phyloP scores from a whole-genome alignment of 208 protist genomes.

The Trypanosoma rangeli region DNA sequence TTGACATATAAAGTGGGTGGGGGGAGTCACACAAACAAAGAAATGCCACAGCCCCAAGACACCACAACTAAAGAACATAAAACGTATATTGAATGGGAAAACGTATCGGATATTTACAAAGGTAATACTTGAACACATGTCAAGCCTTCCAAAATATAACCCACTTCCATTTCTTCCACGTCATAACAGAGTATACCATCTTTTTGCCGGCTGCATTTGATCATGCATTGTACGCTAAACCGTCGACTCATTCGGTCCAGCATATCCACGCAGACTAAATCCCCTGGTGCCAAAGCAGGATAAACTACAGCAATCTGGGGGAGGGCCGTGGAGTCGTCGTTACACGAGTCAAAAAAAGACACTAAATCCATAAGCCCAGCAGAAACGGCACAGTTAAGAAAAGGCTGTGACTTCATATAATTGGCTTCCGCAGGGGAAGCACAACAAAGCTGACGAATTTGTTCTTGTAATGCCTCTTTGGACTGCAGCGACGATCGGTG shows the following conservation, averaged over 20 bases:
- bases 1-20: not conserved
- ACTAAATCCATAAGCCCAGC: constrained; percentile 22
- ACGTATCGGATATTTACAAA: constrained; percentile 28
- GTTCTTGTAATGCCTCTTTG: constrained; percentile 24
- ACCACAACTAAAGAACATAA: no score
- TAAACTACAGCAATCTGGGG: constrained; percentile 47
- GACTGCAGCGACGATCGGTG: constrained; percentile 8
- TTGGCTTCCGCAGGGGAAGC: constrained; percentile 32
- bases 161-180: constrained; percentile 35
- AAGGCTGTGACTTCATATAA: constrained; percentile 32
- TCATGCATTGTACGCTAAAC: constrained; percentile 37
- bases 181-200: constrained; percentile 43
- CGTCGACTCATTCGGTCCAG: constrained; percentile 1
- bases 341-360: constrained; percentile 20
- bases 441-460: constrained; percentile 29
- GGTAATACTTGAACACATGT: constrained; percentile 51
- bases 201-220: constrained; percentile 29
- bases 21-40: not conserved
- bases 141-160: constrained; percentile 33
- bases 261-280: constrained; percentile 44
- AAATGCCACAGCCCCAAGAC: no score
- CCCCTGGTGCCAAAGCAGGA: constrained; percentile 37
- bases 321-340: constrained; percentile 10
- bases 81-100: constrained; percentile 6
- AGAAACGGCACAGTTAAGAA: constrained; percentile 32